Evolutionary conservation across 805 yeast species (phyloP).

Genomic region (Millerozyma miso): DNA sequence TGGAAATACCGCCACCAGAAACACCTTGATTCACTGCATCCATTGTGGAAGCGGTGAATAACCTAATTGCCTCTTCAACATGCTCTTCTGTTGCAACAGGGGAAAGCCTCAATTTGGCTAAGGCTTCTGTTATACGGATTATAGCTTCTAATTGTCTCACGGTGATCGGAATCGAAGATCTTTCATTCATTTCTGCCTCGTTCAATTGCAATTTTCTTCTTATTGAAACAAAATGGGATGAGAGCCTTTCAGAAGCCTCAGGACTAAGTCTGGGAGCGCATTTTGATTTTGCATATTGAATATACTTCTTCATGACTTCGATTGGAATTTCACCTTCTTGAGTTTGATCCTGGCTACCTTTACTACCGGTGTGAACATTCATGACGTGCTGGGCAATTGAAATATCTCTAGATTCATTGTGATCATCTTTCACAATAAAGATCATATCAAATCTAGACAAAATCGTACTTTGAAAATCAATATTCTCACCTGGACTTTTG

Average conservation of each 20-base stretch:
- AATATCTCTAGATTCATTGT: conserved; percentile 77
- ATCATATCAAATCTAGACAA: conserved; percentile 98
- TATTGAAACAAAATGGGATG: conserved; percentile 89
- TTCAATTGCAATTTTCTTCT: conserved; percentile 76
- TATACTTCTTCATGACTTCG: conserved; percentile 85
- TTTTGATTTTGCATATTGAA: conserved; percentile 81
- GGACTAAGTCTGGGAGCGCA: conserved; percentile 91
- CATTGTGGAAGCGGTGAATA: conserved; percentile 96
- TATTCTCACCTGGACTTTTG: conserved; percentile 96
- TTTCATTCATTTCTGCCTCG: conserved; percentile 77
- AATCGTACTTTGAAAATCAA: conserved; percentile 95
- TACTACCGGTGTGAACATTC: conserved; percentile 85
- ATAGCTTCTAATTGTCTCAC: conserved; percentile 97
- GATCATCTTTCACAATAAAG: conserved; percentile 93
- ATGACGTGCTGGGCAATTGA: conserved; percentile 93
- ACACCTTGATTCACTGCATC: conserved; percentile 79
- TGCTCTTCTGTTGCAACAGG: conserved; percentile 86
- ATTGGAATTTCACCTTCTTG: conserved; percentile 83
- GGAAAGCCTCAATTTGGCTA: conserved; percentile 79
- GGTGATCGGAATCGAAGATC: conserved; percentile 95
- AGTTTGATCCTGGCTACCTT: conserved; percentile 35
- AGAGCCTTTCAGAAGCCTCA: conserved; percentile 84
- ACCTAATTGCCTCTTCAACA: conserved; percentile 91
- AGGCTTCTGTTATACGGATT: conserved; percentile 88
- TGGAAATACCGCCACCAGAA: conserved; percentile 35